Conservation (phyloP, 495 filamentous ascomycete genomes). For the Hypoxylon trugodes region DNA sequence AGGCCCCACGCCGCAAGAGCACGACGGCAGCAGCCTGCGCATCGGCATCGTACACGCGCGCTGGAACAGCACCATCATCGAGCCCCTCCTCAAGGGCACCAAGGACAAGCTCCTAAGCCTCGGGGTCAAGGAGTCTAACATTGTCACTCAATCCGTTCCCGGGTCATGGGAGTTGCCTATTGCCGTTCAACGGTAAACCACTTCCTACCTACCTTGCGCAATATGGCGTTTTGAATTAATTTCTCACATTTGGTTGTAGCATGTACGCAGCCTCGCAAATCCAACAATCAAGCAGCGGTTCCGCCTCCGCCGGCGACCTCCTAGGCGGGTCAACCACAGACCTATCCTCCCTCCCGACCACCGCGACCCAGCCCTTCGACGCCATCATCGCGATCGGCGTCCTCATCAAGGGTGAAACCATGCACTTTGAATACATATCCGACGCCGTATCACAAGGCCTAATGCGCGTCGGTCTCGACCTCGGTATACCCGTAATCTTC, state of each 20-base stretch:
- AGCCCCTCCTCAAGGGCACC: constrained; percentile 75
- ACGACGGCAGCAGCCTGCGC: constrained; percentile 79
- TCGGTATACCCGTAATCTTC: constrained; percentile 88
- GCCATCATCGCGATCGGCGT: constrained; percentile 95
- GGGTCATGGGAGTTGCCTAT: constrained; percentile 93
- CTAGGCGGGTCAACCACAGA: constrained; percentile 73
- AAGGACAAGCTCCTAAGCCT: constrained; percentile 60
- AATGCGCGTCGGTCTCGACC: constrained; percentile 92
- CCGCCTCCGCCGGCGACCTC: constrained; percentile 80
- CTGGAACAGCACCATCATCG: constrained; percentile 85
- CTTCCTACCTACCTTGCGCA: background rate
- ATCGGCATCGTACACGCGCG: constrained; percentile 95
- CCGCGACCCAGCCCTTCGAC: constrained; percentile 72
- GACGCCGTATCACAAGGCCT: constrained; percentile 88
- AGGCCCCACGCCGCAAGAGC: constrained; percentile 54
- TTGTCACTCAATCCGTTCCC: constrained; percentile 86
- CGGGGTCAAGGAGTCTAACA: constrained; percentile 88
- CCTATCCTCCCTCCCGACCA: constrained; percentile 52
- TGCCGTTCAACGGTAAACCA: constrained; percentile 76
- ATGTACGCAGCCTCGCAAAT: constrained; percentile 88
- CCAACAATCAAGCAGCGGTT: constrained; percentile 71
- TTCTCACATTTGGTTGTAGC: no score
- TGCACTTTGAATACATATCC: constrained; percentile 99
- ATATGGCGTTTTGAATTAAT: no score
- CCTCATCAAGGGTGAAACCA: constrained; percentile 96